Base-by-base conservation (phyloP, 1,284 basidiomycete genomes). In the Heterobasidion occidentale region DNA sequence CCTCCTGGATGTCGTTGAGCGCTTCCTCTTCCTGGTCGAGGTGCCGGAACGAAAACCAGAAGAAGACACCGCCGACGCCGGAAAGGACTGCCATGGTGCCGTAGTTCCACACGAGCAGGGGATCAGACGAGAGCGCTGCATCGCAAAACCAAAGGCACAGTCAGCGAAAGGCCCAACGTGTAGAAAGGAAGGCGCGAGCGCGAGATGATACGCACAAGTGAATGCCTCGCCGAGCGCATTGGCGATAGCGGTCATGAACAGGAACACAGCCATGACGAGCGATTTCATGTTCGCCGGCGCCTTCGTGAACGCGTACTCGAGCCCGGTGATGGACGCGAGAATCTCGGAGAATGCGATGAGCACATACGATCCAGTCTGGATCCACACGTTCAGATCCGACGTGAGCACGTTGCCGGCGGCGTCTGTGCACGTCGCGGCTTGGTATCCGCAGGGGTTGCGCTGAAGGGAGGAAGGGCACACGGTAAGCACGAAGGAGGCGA, bases 231-330 rank as follows among this genome's bases (percentile, higher is more conserved):
- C 80, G 47, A 90, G 52, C n/a, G 86, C 88, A 46, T 79, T 69
- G 9, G 83, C 69, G 53, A 92, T 57, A 17, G 90, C 88, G 38
- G 68, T 79, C 67, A 71, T 85, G 74, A 93, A 90, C 45, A 92
- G 72, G 75, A 82, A 89, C 27, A 86, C 62, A 46, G 80, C 72
- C 84, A 88, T 89, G 58, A 92, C 86, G 58, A 91, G 77, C 46
- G 84, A 88, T 19, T 82, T 81, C 89, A 92, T 91, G 70, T 89
- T 89, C 71, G 77, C 83, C 11, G 90, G 88, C 12, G 87, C 86
- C 67, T 92, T 93, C 58, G 88, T 91, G 75, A 90, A 93, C n/a
- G 91, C 92, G 68, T 93, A 93, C 70, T 95, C 92, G 61, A 89
- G 76, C 9, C 86, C 85, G 0, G 91, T 93, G 70, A 95, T 91